These are phyloP conservation scores for Tremella fuciformis DNA, from an alignment of 768 basidiomycete genomes.

Conservation along the genomic window DNA sequence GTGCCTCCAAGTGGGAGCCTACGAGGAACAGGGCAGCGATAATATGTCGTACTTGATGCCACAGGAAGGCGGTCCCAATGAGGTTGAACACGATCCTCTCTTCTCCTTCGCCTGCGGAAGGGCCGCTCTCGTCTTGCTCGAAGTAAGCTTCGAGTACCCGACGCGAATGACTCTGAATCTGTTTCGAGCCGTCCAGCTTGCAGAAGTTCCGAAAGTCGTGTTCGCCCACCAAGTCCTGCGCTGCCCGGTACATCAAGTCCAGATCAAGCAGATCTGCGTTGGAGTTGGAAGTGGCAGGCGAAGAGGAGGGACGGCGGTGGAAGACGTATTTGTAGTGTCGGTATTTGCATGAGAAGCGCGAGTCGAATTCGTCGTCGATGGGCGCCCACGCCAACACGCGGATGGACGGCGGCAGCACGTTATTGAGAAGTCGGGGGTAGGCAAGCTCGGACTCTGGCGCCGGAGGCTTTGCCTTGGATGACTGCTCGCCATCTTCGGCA, in stretches of 20 bases:
- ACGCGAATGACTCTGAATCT: conserved; percentile 75
- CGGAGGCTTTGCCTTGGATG: not conserved
- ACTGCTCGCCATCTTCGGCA: not conserved
- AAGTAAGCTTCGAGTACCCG: conserved; percentile 62
- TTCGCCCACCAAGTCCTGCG: conserved; percentile 69
- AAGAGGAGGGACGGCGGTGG: conserved; percentile 50
- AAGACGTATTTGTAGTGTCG: conserved; percentile 99
- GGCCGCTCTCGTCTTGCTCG: conserved; percentile 16
- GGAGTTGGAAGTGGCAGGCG: not conserved
- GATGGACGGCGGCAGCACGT: conserved; percentile 81
- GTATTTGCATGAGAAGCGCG: conserved; percentile 78
- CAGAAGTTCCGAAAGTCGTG: conserved; percentile 96
- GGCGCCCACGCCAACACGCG: conserved; percentile 93
- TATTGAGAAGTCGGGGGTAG: conserved; percentile 78
- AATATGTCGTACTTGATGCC: conserved; percentile 94
- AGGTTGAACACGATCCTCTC: conserved; percentile 74
- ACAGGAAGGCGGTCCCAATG: conserved; percentile 81
- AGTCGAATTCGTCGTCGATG: conserved; percentile 71
- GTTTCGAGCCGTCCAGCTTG: conserved; percentile 87
- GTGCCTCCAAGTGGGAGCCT: conserved; percentile 72
- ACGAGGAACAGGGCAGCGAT: conserved; percentile 87
- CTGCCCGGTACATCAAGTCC: conserved; percentile 70
- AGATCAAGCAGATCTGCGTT: conserved; percentile 61
- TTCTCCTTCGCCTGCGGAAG: conserved; percentile 5
- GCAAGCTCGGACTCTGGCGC: conserved; percentile 59